Evolutionary conservation across 2,329 filamentous ascomycete species (phyloP).

Genomic region (Cladosporium sp.): DNA sequence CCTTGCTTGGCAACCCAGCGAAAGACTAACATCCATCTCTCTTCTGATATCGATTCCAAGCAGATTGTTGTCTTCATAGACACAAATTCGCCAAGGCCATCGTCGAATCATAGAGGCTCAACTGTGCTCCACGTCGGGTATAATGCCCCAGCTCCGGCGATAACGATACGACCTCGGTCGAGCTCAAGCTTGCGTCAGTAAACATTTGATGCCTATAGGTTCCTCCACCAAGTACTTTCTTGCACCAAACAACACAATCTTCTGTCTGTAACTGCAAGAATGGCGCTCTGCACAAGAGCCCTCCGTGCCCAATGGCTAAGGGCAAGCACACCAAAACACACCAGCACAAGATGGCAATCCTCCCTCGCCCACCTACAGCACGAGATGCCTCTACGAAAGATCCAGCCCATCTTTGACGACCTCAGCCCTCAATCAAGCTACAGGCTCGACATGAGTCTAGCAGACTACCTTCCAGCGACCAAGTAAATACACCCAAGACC

Average conservation of each 20-base stretch:
- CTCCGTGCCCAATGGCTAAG: constrained; percentile 22
- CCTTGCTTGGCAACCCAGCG: too few relatives aligned
- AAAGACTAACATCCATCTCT: too few relatives aligned
- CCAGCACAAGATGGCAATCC: constrained; percentile 27
- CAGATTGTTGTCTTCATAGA: too few relatives aligned
- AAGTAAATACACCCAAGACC: constrained; percentile 11
- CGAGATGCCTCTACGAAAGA: constrained; percentile 45
- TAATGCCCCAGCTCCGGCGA: not conserved
- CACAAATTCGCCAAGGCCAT: too few relatives aligned
- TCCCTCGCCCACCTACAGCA: constrained; percentile 37
- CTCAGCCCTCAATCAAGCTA: constrained; percentile 59
- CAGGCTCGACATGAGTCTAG: constrained; percentile 61
- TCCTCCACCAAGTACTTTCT: not conserved
- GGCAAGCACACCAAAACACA: not conserved
- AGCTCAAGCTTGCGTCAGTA: not conserved
- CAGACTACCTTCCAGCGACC: constrained; percentile 47
- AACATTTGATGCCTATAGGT: not conserved
- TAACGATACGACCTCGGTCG: not conserved
- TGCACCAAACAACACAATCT: not conserved
- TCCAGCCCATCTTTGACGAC: constrained; percentile 52
- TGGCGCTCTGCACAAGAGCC: constrained; percentile 16
- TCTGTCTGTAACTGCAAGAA: not conserved
- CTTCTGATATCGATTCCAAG: too few relatives aligned
- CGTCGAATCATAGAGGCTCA: too few relatives aligned
- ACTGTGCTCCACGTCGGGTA: not conserved